phyloP scores from a whole-genome alignment of 495 filamentous ascomycete genomes.

The Filosporella fistucella region DNA sequence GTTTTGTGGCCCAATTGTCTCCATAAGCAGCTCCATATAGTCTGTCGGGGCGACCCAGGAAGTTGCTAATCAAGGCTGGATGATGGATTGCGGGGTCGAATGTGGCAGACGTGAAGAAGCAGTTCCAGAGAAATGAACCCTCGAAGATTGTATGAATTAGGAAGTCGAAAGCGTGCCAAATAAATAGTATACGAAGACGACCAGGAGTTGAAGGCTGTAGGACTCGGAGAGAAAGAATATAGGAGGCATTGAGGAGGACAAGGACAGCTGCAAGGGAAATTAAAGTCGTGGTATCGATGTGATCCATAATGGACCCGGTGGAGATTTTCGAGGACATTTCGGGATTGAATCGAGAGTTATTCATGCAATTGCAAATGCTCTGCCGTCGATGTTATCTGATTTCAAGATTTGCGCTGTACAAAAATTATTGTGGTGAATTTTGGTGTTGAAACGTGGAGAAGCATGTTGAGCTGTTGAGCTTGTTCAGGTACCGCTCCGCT shows the following conservation, averaged over 20 bases:
- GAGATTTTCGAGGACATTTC: too few relatives aligned
- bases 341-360: too few relatives aligned
- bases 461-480: too few relatives aligned
- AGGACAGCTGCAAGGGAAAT: constrained; percentile 46
- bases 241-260: constrained; percentile 41
- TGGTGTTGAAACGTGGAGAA: too few relatives aligned
- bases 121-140: constrained; percentile 87
- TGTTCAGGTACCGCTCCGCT: too few relatives aligned
- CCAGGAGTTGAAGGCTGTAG: constrained; percentile 33
- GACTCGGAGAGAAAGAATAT: constrained; percentile 35
- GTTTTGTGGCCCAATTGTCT: constrained; percentile 26
- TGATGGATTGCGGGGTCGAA: constrained; percentile 30
- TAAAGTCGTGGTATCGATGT: constrained; percentile 50
- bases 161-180: constrained; percentile 92
- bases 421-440: too few relatives aligned
- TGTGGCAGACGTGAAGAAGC: constrained; percentile 69
- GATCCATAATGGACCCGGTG: constrained; percentile 9
- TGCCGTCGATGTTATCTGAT: too few relatives aligned
- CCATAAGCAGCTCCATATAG: constrained; percentile 73
- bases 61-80: constrained; percentile 27
- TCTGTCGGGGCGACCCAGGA: constrained; percentile 39
- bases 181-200: constrained; percentile 67
- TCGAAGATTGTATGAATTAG: constrained; percentile 88
- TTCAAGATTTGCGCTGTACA: too few relatives aligned
- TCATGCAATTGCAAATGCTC: too few relatives aligned